Evolutionary conservation across 2,329 filamentous ascomycete species (phyloP).

Genomic region (Aspergillus intermedius): DNA sequence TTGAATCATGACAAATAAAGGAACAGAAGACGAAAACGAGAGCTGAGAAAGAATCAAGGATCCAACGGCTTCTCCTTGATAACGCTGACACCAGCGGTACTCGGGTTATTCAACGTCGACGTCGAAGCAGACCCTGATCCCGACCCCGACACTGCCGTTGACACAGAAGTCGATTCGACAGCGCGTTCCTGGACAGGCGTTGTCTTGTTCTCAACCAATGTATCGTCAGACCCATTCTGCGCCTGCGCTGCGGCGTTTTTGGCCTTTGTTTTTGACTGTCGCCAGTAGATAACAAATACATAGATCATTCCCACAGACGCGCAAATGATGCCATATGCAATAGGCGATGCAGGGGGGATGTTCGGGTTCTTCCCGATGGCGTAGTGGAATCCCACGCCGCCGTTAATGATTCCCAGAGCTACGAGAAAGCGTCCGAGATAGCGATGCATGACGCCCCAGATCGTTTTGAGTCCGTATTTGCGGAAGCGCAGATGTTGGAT

Average conservation of each 20-base stretch:
- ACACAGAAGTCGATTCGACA: no score
- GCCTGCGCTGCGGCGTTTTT: no score
- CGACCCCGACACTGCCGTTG: no score
- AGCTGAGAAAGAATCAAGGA: no score
- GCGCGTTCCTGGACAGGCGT: no score
- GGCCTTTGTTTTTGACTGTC: not conserved
- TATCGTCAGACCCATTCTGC: no score
- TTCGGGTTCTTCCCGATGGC: constrained; percentile 34
- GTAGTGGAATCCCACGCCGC: constrained; percentile 46
- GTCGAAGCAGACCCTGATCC: no score
- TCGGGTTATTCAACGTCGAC: no score
- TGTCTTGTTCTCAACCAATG: no score
- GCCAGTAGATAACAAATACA: constrained; percentile 14
- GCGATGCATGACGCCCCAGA: constrained; percentile 44
- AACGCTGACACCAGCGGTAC: no score
- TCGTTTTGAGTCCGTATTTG: constrained; percentile 36
- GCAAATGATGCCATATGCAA: constrained; percentile 46
- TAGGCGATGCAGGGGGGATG: constrained; percentile 24
- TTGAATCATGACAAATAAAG: not conserved
- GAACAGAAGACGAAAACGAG: not conserved
- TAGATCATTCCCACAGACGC: constrained; percentile 43
- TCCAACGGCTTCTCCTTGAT: no score
- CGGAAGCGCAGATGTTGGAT: constrained; percentile 47
- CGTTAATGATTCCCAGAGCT: constrained; percentile 48
- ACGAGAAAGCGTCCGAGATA: constrained; percentile 47